Conservation (phyloP, 140 eudicot genomes). For the Stevia rebaudiana region DNA sequence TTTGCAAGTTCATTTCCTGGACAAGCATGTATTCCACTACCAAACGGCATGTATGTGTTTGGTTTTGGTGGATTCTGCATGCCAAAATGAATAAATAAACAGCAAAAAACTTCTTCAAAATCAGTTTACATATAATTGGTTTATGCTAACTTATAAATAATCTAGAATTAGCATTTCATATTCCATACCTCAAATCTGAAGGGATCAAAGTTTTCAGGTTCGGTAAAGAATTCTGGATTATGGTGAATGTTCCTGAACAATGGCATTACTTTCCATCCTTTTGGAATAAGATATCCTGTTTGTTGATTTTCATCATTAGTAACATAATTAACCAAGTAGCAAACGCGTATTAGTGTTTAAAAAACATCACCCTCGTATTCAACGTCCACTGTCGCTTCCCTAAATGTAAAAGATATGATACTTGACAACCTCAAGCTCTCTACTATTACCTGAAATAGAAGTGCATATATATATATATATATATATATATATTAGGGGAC, state of each 20-base stretch:
- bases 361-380: slow-evolving; percentile 54
- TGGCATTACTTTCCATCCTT: slow-evolving; percentile 96
- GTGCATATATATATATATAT: too few relatives aligned
- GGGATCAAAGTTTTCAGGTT: slow-evolving; percentile 70
- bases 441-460: slow-evolving; percentile 50
- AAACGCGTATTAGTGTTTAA: background rate
- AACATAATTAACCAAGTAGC: background rate
- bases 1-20: slow-evolving; percentile 97
- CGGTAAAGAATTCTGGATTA: slow-evolving; percentile 62
- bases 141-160: slow-evolving; percentile 14
- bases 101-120: background rate
- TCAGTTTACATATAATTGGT: background rate
- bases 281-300: slow-evolving; percentile 80
- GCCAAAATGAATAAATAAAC: background rate
- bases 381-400: slow-evolving; percentile 78
- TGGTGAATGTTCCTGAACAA: slow-evolving; percentile 84
- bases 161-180: slow-evolving; percentile 18
- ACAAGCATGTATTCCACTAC: slow-evolving; percentile 83
- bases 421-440: slow-evolving; percentile 92
- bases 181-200: slow-evolving; percentile 68
- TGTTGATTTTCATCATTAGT: slow-evolving; percentile 12
- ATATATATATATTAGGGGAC: too few relatives aligned
- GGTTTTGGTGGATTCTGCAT: slow-evolving; percentile 77
- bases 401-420: slow-evolving; percentile 77
- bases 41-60: slow-evolving; percentile 85